These are phyloP conservation scores for Syzygium malaccense DNA, from an alignment of 441 rosid species.

Conservation along the genomic window DNA sequence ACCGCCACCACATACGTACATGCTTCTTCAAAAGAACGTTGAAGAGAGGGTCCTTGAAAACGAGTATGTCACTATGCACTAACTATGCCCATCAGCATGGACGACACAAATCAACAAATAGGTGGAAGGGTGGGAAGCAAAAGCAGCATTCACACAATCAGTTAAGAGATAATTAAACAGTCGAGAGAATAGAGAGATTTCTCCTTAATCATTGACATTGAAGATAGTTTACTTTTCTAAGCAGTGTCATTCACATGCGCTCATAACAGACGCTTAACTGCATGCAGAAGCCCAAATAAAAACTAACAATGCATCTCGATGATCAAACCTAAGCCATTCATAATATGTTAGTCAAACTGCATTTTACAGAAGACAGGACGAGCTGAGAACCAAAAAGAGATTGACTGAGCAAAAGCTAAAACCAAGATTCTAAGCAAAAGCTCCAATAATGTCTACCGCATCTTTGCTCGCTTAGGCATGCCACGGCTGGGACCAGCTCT, in stretches of 20 bases:
- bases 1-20: neutral
- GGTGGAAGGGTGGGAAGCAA: neutral
- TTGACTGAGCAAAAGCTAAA: neutral
- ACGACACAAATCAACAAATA: neutral
- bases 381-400: neutral
- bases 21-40: neutral
- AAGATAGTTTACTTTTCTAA: neutral
- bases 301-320: neutral
- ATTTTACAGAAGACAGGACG: neutral
- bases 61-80: neutral
- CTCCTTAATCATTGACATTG: neutral
- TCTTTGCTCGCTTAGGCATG: constrained; percentile 36
- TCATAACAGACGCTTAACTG: neutral
- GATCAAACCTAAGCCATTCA: neutral
- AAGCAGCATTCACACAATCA: neutral
- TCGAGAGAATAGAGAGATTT: neutral
- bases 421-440: neutral
- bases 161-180: neutral
- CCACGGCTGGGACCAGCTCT: constrained; percentile 31
- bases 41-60: neutral
- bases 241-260: neutral
- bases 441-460: neutral
- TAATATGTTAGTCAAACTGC: neutral
- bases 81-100: neutral
- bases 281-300: neutral